Percentiles rank a stretch among this genome's conserved stretches.
Conservation (phyloP, 257 asterid species). For the Penstemon barbatus region DNA sequence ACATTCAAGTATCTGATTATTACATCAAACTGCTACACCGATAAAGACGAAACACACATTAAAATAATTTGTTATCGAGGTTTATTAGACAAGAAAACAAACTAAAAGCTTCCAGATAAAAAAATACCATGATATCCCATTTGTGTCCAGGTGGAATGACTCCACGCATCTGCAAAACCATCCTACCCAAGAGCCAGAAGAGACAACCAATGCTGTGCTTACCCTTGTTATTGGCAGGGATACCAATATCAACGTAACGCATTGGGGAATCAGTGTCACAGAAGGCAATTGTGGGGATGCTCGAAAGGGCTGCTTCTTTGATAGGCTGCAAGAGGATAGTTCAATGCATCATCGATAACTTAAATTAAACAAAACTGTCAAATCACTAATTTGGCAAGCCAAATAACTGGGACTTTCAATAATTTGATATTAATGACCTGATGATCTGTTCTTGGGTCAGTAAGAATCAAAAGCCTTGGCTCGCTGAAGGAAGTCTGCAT, state of each 20-base stretch:
- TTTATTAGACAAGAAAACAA: slow-evolving; percentile 2
- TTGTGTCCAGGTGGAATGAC: slow-evolving; percentile 45
- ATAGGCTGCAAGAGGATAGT: slow-evolving; percentile 41
- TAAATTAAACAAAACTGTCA: not conserved
- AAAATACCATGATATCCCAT: slow-evolving; percentile 50
- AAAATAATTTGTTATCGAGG: not conserved
- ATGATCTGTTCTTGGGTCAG: slow-evolving; percentile 48
- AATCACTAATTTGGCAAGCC: not conserved
- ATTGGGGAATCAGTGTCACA: slow-evolving; percentile 56
- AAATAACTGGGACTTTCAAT: not conserved
- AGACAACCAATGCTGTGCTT: slow-evolving; percentile 55
- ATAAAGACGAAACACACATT: too few relatives aligned
- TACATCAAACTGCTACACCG: not conserved
- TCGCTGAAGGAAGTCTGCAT: slow-evolving; percentile 47
- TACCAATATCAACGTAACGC: slow-evolving; percentile 54
- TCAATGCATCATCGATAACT: slow-evolving; percentile 9
- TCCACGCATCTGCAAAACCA: slow-evolving; percentile 57
- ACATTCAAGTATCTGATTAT: not conserved
- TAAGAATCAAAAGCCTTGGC: slow-evolving; percentile 45
- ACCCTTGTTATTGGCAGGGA: slow-evolving; percentile 59
- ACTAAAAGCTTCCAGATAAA: not conserved
- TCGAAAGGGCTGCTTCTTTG: slow-evolving; percentile 50
- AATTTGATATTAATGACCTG: slow-evolving; percentile 27
- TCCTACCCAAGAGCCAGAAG: slow-evolving; percentile 54
- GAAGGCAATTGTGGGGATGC: slow-evolving; percentile 52